phyloP scores from a whole-genome alignment of 176 grass and related monocot species.

The Eleusine coracana region DNA sequence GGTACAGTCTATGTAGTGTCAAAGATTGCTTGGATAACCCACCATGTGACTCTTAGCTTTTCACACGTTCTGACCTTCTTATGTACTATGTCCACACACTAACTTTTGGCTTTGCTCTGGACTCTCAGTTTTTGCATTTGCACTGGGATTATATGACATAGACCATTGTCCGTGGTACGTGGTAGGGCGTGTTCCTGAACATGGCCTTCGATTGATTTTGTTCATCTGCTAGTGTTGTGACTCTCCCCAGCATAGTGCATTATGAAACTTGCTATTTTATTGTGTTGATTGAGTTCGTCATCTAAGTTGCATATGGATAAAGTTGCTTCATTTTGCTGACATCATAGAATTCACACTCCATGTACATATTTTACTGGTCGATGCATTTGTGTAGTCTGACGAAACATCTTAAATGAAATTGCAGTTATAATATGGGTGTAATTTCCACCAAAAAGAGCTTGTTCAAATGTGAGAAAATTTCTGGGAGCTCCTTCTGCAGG shows the following conservation, averaged over 20 bases:
- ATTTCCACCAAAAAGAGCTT: slow-evolving; percentile 77
- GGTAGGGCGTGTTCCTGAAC: background rate
- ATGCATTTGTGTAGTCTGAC: slow-evolving; percentile 20
- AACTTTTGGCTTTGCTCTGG: background rate
- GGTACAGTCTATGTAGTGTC: too few relatives aligned
- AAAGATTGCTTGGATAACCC: background rate
- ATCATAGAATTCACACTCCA: background rate
- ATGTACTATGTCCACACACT: background rate
- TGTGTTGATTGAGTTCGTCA: background rate
- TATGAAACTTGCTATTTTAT: background rate
- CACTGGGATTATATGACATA: background rate
- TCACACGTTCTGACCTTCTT: background rate
- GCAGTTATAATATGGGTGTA: slow-evolving; percentile 86
- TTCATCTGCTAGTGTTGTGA: background rate
- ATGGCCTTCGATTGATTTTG: background rate
- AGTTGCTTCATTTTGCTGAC: background rate
- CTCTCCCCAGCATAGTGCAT: background rate
- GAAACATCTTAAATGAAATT: slow-evolving; percentile 8
- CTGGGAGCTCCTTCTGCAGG: slow-evolving; percentile 80
- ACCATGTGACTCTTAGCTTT: background rate
- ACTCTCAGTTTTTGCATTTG: background rate
- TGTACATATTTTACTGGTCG: background rate
- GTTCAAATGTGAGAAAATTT: slow-evolving; percentile 68
- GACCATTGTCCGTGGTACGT: background rate
- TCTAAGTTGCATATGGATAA: background rate